phyloP scores from a whole-genome alignment of 139 green algal genomes.

The Picochlorum sp. region DNA sequence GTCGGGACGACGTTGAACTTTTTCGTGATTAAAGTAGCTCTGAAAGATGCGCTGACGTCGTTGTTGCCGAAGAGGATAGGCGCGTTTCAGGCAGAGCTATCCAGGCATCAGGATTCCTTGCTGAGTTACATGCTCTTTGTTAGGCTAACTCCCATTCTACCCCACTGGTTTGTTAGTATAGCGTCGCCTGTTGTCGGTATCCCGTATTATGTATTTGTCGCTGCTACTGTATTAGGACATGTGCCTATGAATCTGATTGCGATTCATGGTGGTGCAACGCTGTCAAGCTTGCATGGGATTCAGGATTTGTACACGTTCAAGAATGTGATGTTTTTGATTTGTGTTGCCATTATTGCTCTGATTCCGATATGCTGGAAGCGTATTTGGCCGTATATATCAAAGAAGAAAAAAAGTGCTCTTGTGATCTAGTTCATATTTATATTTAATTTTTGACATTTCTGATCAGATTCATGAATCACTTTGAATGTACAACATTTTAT shows the following conservation, averaged over 20 bases:
- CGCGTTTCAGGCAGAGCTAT: slow-evolving; percentile 22
- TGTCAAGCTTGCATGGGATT: slow-evolving; percentile 14
- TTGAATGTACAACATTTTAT: slow-evolving; percentile 21
- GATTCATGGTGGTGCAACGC: slow-evolving; percentile 21
- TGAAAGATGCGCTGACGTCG: slow-evolving; percentile 18
- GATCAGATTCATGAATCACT: too few relatives aligned
- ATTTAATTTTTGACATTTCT: neutral
- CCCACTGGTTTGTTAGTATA: slow-evolving; percentile 62
- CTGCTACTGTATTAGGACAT: slow-evolving; percentile 23
- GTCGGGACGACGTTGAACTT: slow-evolving; percentile 22
- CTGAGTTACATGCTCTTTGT: slow-evolving; percentile 71
- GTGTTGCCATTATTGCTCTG: slow-evolving; percentile 17
- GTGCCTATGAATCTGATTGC: slow-evolving; percentile 34
- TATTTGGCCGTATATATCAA: too few relatives aligned
- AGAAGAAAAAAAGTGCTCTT: too few relatives aligned
- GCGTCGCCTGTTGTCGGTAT: slow-evolving; percentile 55
- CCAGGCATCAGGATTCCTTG: slow-evolving; percentile 36
- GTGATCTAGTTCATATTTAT: too few relatives aligned
- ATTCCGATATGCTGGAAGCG: slow-evolving; percentile 9
- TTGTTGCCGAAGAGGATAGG: slow-evolving; percentile 20
- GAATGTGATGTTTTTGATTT: slow-evolving; percentile 23
- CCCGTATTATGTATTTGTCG: slow-evolving; percentile 41
- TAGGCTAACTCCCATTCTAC: slow-evolving; percentile 42
- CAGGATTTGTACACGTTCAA: slow-evolving; percentile 22
- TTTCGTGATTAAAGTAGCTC: slow-evolving; percentile 13